Base-by-base conservation (phyloP, 108 stramenopile species). In the Nitzschia sp. region DNA sequence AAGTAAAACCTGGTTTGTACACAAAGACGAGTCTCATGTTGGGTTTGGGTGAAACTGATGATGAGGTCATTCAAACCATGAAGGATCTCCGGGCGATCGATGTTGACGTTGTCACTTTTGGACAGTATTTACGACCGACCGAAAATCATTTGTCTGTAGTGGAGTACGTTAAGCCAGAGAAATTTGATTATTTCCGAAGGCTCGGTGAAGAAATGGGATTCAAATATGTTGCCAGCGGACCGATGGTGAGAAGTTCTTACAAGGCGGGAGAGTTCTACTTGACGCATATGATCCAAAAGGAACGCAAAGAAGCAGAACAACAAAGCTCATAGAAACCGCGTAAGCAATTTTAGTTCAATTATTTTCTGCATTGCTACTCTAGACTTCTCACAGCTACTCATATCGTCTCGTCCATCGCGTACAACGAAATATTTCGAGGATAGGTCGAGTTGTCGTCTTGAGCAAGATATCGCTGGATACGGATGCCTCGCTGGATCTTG, bases 11-110 rank as follows among this genome's bases (percentile, higher is more conserved):
- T 0, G 71, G 75, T n/a, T 32, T 98, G 33, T 92, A 92, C 67
- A 98, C 98, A 35, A 98, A 98, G 81, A 98, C 97, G 29, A 88
- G 88, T 34, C 33, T 99, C 58, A 99, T 99, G 99, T 80, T 99
- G 29, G 99, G 99, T 34, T 71, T 99, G n/a, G 98, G 99, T 24
- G 99, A 99, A 82, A 94, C 90, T 6, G 91, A 97, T 60, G 97
- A 98, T 28, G 97, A 99, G 82, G 94, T 99, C 0, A 59, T 94
- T 34, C 88, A 92, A 73, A 93, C 98, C 25, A 96, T 99, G 97
- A 78, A 78, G 66, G 99, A 99, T 82, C 77, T 98, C 67, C 84
- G 98, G 5, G 84, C 56, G 9, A 78, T 86, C 45, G 95, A 90
- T 46, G 97, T 98, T 0, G 98, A 99, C 65, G 97, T 99, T 13